These are phyloP conservation scores for Pyrenophora seminiperda DNA, from an alignment of 2,329 filamentous ascomycete genomes.

Conservation along the genomic window DNA sequence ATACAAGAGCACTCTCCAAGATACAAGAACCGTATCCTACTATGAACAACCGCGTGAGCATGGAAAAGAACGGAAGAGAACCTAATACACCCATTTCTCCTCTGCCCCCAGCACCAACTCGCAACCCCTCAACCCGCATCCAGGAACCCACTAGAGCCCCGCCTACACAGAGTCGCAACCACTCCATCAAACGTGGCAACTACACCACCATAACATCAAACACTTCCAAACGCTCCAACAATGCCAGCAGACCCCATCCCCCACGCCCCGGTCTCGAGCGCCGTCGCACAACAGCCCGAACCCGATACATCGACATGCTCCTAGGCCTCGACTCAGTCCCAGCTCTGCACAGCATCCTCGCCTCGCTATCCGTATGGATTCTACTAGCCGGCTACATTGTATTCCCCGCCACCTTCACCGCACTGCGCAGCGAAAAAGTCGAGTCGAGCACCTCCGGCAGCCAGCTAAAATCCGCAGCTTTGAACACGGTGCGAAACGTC, in stretches of 20 bases:
- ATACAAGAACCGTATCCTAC: neutral
- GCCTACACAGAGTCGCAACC: constrained; percentile 7
- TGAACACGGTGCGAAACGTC: constrained; percentile 46
- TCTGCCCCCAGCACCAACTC: neutral
- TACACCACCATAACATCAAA: too few relatives aligned
- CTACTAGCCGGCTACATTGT: constrained; percentile 60
- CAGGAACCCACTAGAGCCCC: constrained; percentile 14
- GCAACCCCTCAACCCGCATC: constrained; percentile 28
- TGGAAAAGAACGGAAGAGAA: neutral
- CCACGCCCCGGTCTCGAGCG: constrained; percentile 27
- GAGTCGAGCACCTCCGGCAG: constrained; percentile 25
- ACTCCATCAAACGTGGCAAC: neutral
- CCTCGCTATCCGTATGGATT: constrained; percentile 55
- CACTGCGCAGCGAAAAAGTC: constrained; percentile 43
- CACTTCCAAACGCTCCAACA: neutral
- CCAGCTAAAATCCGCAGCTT: constrained; percentile 29
- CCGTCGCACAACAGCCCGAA: constrained; percentile 35
- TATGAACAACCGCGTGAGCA: neutral
- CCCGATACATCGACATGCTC: constrained; percentile 51
- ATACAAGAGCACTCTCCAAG: neutral
- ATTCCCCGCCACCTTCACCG: constrained; percentile 59
- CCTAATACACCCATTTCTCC: neutral
- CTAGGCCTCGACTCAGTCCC: constrained; percentile 55
- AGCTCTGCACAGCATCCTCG: constrained; percentile 55
- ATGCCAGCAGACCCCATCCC: neutral